phyloP scores from a whole-genome alignment of 768 basidiomycete species.

The Panaeolus cyanescens region DNA sequence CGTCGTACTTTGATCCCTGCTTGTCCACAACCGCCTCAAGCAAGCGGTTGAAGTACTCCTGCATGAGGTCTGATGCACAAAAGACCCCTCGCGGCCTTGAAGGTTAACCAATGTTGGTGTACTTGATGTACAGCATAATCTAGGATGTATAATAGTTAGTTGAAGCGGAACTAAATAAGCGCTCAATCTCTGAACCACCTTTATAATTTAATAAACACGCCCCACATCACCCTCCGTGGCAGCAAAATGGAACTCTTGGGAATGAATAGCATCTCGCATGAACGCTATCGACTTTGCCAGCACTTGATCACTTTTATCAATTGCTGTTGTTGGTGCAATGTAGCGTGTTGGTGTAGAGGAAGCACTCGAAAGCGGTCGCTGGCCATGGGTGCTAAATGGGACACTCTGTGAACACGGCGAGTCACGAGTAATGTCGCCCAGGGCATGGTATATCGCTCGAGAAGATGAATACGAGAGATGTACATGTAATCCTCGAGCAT shows the following conservation, averaged over 20 bases:
- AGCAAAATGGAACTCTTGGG: constrained; percentile 26
- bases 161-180: too few relatives aligned
- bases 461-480: too few relatives aligned
- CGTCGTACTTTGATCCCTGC: constrained; percentile 29
- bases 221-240: constrained; percentile 34
- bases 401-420: too few relatives aligned
- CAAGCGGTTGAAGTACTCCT: constrained; percentile 33
- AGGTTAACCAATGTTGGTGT: constrained; percentile 32
- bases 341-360: too few relatives aligned
- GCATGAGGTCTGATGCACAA: constrained; percentile 29
- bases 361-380: too few relatives aligned
- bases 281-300: constrained; percentile 26
- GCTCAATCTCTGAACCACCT: constrained; percentile 31
- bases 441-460: too few relatives aligned
- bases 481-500: too few relatives aligned
- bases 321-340: too few relatives aligned
- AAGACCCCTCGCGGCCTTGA: constrained; percentile 22
- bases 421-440: too few relatives aligned
- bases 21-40: constrained; percentile 28
- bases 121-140: too few relatives aligned
- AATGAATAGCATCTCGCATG: constrained; percentile 22
- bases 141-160: too few relatives aligned
- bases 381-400: too few relatives aligned
- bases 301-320: constrained; percentile 21
- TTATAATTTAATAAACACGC: constrained; percentile 30